Conservation (phyloP, 352 stramenopile genomes). For the Phytophthora colocasiae region DNA sequence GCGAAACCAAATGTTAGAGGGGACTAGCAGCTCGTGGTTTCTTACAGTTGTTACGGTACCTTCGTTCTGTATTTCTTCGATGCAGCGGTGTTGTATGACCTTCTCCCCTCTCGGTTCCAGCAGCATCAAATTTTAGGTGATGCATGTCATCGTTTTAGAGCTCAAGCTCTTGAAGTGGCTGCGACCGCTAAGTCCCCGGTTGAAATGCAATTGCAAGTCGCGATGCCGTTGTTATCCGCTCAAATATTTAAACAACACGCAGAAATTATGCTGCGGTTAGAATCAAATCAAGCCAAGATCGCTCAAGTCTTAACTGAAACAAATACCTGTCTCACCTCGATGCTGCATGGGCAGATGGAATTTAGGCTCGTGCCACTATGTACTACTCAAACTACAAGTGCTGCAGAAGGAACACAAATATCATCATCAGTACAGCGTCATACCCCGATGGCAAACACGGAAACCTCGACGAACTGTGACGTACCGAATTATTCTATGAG, state of each 20-base stretch:
- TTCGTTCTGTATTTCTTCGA: slow-evolving; percentile 10
- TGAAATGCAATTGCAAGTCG: slow-evolving; percentile 19
- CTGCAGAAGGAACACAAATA: too few relatives aligned
- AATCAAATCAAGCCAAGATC: background rate
- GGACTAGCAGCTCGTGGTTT: too few relatives aligned
- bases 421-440: too few relatives aligned
- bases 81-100: slow-evolving; percentile 7
- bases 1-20: too few relatives aligned
- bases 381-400: too few relatives aligned
- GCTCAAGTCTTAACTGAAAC: background rate
- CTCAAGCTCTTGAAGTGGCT: background rate
- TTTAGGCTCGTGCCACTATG: too few relatives aligned
- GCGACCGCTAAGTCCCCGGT: background rate
- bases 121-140: slow-evolving; percentile 9
- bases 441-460: too few relatives aligned
- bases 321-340: background rate
- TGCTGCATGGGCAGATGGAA: too few relatives aligned
- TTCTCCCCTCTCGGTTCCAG: slow-evolving; percentile 1
- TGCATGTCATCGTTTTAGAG: slow-evolving; percentile 4
- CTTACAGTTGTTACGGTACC: too few relatives aligned
- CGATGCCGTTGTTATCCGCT: slow-evolving; percentile 13
- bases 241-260: slow-evolving; percentile 14
- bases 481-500: too few relatives aligned
- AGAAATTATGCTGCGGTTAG: slow-evolving; percentile 10
- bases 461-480: too few relatives aligned